Evolutionary conservation across 2,329 filamentous ascomycete species (phyloP), one percentile per base, ranked within the genome.

Genomic region (Sarocladium brachiariae): DNA sequence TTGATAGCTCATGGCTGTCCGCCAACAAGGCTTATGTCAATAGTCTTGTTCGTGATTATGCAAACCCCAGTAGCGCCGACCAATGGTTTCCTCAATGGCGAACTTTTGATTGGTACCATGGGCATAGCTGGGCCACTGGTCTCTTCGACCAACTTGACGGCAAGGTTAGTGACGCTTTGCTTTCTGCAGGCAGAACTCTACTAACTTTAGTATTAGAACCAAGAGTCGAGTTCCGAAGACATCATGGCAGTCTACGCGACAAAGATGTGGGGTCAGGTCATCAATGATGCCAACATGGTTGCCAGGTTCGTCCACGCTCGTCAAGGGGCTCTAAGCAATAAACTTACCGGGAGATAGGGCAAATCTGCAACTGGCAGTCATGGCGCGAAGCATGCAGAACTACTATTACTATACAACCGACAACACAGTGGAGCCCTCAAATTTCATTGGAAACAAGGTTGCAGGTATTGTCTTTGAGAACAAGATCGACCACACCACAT

Each of bases 401-500:
- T 96, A 97, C 72, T 96, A 95, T 70, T 79, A 96, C 47, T 87
- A 95, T 72, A 75, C 76, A 4, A 73, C 67, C 35, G 71, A 77
- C 66, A 96, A 96, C 66, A 73, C 69, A 46, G 67, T 75, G 16
- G 81, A 96, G 59, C 92, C 92, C 0, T 58, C 75, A 1, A 72
- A 83, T 14, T 96, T 95, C 63, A 83, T 88, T 55, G 79, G 73
- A 41, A 97, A 97, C 73, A 90, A 87, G 68, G 81, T 77, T 30
- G 74, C 76, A 2, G 80, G 81, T 5, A 84, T 84, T 56, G 64
- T 95, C 8, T 97, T 96, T 60, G 92, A 97, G 69, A 96, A 96
- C 72, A 97, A 97, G 70, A 78, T 90, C 50, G 88, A 97, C 65
- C 89, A 96, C 67, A 86, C 87, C 2, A 96, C 92, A 1, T 96